phyloP scores from a whole-genome alignment of 1,284 basidiomycete genomes.

The Boletus semigastroideus region DNA sequence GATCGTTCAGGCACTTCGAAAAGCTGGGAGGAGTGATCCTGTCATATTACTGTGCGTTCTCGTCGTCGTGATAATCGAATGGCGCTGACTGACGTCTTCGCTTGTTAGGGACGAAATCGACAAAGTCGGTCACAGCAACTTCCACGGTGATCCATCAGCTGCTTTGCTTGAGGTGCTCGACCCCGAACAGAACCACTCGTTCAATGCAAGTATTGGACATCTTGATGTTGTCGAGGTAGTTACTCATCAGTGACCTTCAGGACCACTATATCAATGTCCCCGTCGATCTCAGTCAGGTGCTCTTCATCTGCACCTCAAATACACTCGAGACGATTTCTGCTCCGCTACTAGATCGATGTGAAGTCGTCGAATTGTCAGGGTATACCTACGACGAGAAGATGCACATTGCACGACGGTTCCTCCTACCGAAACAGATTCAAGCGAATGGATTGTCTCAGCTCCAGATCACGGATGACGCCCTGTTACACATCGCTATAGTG shows the following conservation, averaged over 20 bases:
- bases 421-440: conserved; percentile 80
- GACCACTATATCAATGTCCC: conserved; percentile 93
- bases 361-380: conserved; percentile 69
- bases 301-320: conserved; percentile 91
- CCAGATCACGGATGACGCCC: conserved; percentile 62
- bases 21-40: conserved; percentile 79
- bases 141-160: conserved; percentile 87
- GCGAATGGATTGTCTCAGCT: conserved; percentile 69
- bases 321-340: conserved; percentile 85
- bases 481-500: conserved; percentile 69
- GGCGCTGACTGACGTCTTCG: conserved; percentile 28
- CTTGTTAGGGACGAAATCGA: conserved; percentile 74
- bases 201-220: conserved; percentile 54
- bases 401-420: conserved; percentile 82
- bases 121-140: conserved; percentile 83
- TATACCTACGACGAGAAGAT: conserved; percentile 92
- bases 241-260: conserved; percentile 36
- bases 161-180: conserved; percentile 89
- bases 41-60: conserved; percentile 72
- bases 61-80: conserved; percentile 5
- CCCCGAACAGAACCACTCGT: conserved; percentile 88
- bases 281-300: conserved; percentile 81
- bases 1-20: conserved; percentile 86
- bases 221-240: not conserved
- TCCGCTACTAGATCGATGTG: conserved; percentile 76